Percentiles rank a stretch among this genome's conserved stretches.
These are phyloP conservation scores for Eremochloa ophiuroides DNA, from an alignment of 176 grass and related monocot species.

Conservation along the genomic window DNA sequence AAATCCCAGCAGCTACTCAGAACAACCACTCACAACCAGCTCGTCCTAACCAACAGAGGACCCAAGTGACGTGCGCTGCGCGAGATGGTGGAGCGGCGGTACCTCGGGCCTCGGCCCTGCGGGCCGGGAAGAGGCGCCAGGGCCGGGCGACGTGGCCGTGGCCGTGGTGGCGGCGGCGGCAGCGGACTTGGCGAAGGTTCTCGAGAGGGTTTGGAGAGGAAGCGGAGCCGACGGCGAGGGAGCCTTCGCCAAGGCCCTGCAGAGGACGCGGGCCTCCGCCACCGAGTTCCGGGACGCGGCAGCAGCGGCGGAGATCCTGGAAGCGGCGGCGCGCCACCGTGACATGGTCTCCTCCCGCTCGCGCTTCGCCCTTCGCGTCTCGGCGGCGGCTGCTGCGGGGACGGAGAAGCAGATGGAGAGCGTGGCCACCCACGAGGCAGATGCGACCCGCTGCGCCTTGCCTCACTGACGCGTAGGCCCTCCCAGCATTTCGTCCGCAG, in stretches of 20 bases:
- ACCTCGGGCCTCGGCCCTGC: slow-evolving; percentile 46
- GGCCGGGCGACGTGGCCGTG: slow-evolving; percentile 15
- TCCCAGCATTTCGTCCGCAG: not conserved
- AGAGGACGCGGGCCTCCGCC: slow-evolving; percentile 35
- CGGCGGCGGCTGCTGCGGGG: not conserved
- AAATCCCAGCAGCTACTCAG: not conserved
- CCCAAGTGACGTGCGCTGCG: not conserved
- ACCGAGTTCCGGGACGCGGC: not conserved
- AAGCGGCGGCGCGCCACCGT: slow-evolving; percentile 45
- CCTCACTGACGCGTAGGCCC: slow-evolving; percentile 15
- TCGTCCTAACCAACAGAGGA: not conserved
- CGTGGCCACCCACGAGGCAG: not conserved
- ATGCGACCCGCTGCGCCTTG: too few species aligned
- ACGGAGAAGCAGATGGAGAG: not conserved
- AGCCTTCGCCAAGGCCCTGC: slow-evolving; percentile 23
- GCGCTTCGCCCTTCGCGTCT: not conserved
- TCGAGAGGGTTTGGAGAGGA: slow-evolving; percentile 32
- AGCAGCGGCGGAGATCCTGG: slow-evolving; percentile 22
- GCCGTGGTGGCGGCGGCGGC: slow-evolving; percentile 34
- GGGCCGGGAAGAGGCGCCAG: not conserved
- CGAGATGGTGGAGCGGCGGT: slow-evolving; percentile 6
- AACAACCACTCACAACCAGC: not conserved
- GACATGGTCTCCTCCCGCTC: slow-evolving; percentile 28
- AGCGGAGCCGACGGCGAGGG: slow-evolving; percentile 4
- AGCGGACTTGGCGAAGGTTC: slow-evolving; percentile 48